Evolutionary conservation across 2,329 filamentous ascomycete species (phyloP).

Genomic region (Fusarium bulbicola): DNA sequence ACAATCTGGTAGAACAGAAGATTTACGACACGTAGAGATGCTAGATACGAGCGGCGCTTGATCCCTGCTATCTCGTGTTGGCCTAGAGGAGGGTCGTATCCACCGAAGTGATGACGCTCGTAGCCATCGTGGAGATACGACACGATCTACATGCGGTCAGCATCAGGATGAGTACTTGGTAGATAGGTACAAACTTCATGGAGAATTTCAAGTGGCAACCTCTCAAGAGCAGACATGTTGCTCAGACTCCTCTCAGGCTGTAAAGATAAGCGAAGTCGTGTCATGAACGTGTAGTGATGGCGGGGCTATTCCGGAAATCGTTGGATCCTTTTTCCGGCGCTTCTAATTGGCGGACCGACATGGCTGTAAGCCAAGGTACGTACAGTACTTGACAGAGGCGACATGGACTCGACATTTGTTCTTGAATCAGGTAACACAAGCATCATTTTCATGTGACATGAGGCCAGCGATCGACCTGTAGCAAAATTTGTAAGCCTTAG

Average conservation of each 20-base stretch:
- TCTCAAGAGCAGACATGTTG: neutral
- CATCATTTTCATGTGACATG: neutral
- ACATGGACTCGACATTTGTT: neutral
- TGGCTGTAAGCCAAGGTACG: neutral
- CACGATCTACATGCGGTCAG: neutral
- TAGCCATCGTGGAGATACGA: neutral
- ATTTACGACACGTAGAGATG: neutral
- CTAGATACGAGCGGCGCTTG: neutral
- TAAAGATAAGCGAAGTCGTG: neutral
- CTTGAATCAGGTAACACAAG: neutral
- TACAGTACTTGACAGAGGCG: neutral
- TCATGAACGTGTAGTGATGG: neutral
- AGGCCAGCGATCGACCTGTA: too few species aligned
- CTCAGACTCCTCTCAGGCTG: neutral
- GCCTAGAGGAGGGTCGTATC: neutral
- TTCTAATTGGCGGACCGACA: neutral
- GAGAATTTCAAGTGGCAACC: neutral
- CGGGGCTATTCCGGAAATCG: neutral
- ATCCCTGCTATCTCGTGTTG: neutral
- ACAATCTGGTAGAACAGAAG: neutral
- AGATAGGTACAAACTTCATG: neutral
- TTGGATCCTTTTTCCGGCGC: neutral
- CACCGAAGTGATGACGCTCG: neutral
- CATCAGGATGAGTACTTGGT: fast-evolving
- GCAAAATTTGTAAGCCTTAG: too few species aligned